Conservation (phyloP, 805 yeast genomes). For the Jamesozyma lodderae region DNA sequence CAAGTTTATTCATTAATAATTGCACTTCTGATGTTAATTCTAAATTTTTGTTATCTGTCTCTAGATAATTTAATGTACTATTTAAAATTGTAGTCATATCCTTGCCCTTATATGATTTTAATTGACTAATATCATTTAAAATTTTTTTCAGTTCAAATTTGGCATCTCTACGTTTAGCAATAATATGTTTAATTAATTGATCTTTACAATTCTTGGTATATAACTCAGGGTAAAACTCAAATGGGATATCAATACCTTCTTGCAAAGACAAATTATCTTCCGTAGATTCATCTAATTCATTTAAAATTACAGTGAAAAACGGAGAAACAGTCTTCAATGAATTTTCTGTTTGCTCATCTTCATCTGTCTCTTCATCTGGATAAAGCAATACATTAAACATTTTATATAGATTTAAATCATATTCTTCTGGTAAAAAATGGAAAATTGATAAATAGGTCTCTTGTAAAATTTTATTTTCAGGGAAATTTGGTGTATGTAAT, state of each 20-base stretch:
- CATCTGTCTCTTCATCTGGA: constrained; percentile 16
- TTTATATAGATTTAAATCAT: constrained; percentile 24
- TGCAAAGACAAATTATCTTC: constrained; percentile 10
- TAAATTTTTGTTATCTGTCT: constrained; percentile 10
- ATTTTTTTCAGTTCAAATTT: constrained; percentile 12
- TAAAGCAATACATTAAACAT: constrained; percentile 28
- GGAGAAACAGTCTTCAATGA: constrained; percentile 23
- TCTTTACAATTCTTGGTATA: constrained; percentile 24
- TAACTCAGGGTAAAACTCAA: constrained; percentile 29
- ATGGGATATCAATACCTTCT: constrained; percentile 27
- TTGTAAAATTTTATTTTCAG: constrained; percentile 12
- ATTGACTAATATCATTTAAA: constrained; percentile 16
- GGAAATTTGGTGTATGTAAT: constrained; percentile 14
- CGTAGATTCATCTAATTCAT: constrained; percentile 24
- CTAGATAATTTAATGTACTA: constrained; percentile 22
- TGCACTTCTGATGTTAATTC: constrained; percentile 3
- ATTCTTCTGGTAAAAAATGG: constrained; percentile 30
- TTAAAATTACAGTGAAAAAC: constrained; percentile 25
- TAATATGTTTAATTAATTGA: constrained; percentile 19
- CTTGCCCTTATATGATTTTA: constrained; percentile 28
- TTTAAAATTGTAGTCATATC: constrained; percentile 22
- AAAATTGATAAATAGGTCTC: constrained; percentile 23
- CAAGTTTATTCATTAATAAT: neutral
- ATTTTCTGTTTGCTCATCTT: constrained; percentile 11
- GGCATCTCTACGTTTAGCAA: constrained; percentile 17